Evolutionary conservation across 805 yeast species (phyloP).

Genomic region (Sugiyamaella valdiviana): DNA sequence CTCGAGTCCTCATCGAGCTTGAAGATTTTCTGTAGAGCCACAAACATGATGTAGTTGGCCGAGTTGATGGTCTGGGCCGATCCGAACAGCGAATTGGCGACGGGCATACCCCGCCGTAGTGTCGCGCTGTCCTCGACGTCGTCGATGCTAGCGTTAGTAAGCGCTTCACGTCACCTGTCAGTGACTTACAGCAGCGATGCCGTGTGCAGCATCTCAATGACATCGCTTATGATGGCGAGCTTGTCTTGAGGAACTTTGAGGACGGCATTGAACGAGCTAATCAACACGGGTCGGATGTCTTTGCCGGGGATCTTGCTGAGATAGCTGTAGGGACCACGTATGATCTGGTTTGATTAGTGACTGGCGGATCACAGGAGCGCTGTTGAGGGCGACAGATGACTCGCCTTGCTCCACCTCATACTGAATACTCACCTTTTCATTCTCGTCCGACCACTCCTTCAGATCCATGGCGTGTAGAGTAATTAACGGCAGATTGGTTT

Average conservation of each 20-base stretch:
- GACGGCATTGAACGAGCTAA: slow-evolving; percentile 49
- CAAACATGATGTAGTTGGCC: slow-evolving; percentile 75
- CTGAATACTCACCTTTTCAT: slow-evolving; percentile 13
- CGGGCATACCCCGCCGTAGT: slow-evolving; percentile 68
- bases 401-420: no score
- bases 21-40: slow-evolving; percentile 50
- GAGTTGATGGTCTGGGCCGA: slow-evolving; percentile 74
- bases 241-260: slow-evolving; percentile 38
- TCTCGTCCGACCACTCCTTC: slow-evolving; percentile 6
- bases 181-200: slow-evolving; percentile 46
- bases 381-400: no score
- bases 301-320: slow-evolving; percentile 50
- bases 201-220: slow-evolving; percentile 57
- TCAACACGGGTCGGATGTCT: slow-evolving; percentile 44
- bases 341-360: slow-evolving; percentile 22
- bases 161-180: slow-evolving; percentile 7
- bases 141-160: slow-evolving; percentile 43
- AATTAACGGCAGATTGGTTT: not conserved
- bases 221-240: slow-evolving; percentile 38
- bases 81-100: slow-evolving; percentile 76
- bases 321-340: slow-evolving; percentile 46
- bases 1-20: slow-evolving; percentile 27
- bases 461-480: slow-evolving; percentile 4
- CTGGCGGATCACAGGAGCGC: no score
- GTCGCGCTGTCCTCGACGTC: slow-evolving; percentile 80